Conservation (phyloP, 2,329 filamentous ascomycete genomes). For the Colletotrichum neosansevieriae region DNA sequence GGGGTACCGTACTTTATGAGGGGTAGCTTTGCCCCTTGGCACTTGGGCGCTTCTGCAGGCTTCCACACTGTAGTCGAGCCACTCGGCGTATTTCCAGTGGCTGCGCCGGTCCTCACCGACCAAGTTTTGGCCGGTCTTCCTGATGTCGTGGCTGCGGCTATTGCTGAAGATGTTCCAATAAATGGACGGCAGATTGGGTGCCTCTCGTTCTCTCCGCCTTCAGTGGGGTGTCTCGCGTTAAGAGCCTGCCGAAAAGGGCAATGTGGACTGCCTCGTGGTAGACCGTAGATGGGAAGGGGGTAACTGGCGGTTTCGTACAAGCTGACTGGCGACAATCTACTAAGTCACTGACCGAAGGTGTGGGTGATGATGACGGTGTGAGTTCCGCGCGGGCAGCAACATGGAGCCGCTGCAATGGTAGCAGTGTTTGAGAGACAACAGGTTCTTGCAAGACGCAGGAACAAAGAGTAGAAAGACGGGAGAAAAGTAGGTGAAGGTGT, state of each 20-base stretch:
- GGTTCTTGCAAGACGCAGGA: neutral
- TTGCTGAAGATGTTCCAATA: conserved; percentile 16
- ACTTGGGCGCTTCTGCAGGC: conserved; percentile 3
- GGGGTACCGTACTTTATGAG: neutral
- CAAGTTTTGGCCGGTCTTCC: neutral
- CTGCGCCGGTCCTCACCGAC: conserved; percentile 15
- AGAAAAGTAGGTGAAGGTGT: neutral
- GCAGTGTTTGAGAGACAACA: neutral
- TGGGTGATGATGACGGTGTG: conserved; percentile 12
- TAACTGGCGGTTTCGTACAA: neutral
- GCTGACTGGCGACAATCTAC: conserved; percentile 11
- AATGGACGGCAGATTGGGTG: neutral
- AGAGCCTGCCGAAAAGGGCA: conserved; percentile 14
- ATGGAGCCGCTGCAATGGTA: conserved; percentile 5
- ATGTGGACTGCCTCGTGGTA: conserved; percentile 3
- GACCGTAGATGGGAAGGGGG: conserved; percentile 6
- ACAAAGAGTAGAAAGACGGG: conserved; percentile 1
- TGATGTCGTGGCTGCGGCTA: neutral
- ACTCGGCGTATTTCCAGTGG: conserved; percentile 33
- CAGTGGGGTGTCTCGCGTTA: conserved; percentile 8
- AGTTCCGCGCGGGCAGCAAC: conserved; percentile 23
- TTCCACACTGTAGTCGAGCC: conserved; percentile 14
- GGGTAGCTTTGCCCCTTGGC: neutral
- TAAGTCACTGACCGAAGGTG: conserved; percentile 28
- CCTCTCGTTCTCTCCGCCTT: neutral